These are phyloP conservation scores for Melampsora occidentalis DNA, from an alignment of 1,284 basidiomycete genomes.

Conservation along the genomic window DNA sequence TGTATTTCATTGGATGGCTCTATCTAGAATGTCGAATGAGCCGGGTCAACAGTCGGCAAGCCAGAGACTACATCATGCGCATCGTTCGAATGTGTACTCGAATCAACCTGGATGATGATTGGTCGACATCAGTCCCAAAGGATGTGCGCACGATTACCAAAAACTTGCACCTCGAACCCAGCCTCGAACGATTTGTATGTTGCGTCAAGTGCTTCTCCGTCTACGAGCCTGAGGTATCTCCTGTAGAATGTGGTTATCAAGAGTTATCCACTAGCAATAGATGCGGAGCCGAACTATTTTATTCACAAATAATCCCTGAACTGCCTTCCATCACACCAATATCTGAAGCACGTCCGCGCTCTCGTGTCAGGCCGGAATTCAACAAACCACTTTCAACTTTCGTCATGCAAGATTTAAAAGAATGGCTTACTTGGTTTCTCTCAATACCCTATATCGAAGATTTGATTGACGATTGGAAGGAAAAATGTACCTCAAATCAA, in stretches of 20 bases:
- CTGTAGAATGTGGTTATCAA: slow-evolving; percentile 3
- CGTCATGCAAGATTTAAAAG: no score
- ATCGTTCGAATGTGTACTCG: neutral
- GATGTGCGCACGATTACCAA: slow-evolving; percentile 3
- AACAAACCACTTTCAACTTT: neutral
- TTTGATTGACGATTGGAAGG: no score
- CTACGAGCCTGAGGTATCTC: neutral
- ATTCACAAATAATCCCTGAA: neutral
- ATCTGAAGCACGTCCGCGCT: neutral
- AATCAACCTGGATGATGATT: neutral
- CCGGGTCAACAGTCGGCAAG: neutral
- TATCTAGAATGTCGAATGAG: neutral
- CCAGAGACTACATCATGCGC: neutral
- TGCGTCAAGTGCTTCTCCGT: neutral
- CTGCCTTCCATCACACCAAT: neutral
- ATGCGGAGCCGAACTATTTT: neutral
- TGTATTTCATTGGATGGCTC: slow-evolving; percentile 1
- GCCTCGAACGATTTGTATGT: neutral
- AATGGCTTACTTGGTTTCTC: no score
- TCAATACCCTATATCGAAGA: no score
- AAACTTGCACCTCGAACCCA: neutral
- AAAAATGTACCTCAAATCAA: no score
- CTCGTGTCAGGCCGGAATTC: neutral
- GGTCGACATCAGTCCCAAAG: neutral
- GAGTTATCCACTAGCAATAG: neutral